These are phyloP conservation scores for Aegilops longissima DNA, from an alignment of 176 grass and related monocot genomes.

Conservation along the genomic window DNA sequence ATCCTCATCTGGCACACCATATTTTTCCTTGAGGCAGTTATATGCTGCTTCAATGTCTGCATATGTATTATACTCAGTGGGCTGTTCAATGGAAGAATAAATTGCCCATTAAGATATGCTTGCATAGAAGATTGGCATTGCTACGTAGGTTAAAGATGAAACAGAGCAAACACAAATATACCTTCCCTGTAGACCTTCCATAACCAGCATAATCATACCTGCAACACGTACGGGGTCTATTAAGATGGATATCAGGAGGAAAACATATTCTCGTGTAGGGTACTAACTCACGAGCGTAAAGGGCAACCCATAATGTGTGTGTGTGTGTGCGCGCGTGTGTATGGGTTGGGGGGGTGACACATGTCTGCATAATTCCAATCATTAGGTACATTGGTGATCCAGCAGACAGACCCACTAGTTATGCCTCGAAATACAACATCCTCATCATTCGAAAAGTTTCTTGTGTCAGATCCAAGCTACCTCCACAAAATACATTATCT, in stretches of 20 bases:
- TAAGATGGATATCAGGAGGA: conserved; percentile 1
- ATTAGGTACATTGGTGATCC: conserved; percentile 11
- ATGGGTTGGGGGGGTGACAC: neutral
- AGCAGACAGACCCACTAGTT: conserved; percentile 33
- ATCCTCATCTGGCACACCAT: conserved; percentile 68
- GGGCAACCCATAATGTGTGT: too few species aligned
- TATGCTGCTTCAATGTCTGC: conserved; percentile 94
- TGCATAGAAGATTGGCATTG: conserved; percentile 36
- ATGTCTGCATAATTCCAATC: conserved; percentile 16
- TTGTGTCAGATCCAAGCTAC: conserved; percentile 43
- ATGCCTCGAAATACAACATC: conserved; percentile 44
- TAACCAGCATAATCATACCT: conserved; percentile 96
- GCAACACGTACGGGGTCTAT: conserved; percentile 17
- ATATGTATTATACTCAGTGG: conserved; percentile 94
- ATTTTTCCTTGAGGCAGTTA: conserved; percentile 89
- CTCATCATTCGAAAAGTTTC: conserved; percentile 31
- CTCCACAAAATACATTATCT: conserved; percentile 43
- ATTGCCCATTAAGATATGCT: conserved; percentile 52
- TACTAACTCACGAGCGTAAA: neutral
- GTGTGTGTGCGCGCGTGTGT: too few species aligned
- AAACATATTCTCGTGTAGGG: neutral
- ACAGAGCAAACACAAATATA: conserved; percentile 27
- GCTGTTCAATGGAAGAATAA: conserved; percentile 77
- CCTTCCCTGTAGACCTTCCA: conserved; percentile 89
- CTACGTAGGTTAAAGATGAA: conserved; percentile 28